Base-by-base conservation (phyloP, 225 moss, liverwort and hornwort genomes). In the Climacium dendroides region DNA sequence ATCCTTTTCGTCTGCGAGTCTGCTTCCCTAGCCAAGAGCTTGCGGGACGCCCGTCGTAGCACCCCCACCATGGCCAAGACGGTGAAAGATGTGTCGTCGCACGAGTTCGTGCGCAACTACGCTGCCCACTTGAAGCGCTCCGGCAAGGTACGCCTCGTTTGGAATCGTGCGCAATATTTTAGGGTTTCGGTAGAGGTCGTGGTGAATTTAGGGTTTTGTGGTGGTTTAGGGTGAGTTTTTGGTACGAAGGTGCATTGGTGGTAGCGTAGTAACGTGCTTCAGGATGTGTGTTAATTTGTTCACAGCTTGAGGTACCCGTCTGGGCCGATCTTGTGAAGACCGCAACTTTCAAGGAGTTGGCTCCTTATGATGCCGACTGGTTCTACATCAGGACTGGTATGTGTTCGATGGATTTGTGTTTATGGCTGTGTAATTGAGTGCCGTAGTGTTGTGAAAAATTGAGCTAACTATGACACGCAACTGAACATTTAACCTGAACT, bases 291-390 rank as follows among this genome's bases (percentile, higher is more conserved):
- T 25, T 78, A 3, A 53, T 67, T 53, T 65, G 32, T 47, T 79
- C 17, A n/a, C 94, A 95, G 95, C 94, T 95, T 83, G 94, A 96
- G 88, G 88, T 95, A 17, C 96, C 96, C 39, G 79, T 88, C n/a
- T 97, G 94, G 95, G 93, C 82, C 59, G 96, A 97, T 92, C 94
- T 95, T 77, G 95, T 95, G 69, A 96, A 96, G 94, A 96, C 96
- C 67, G 95, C 94, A 32, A 93, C 96, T 22, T 96, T 95, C 82
- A 95, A 96, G 93, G 95, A 96, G 84, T 88, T 96, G 60, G 96
- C 96, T 15, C 95, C 96, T 18, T 95, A 95, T 88, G 95, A 96
- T 70, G 89, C 89, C 41, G 94, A 96, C 83, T 96, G 95, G 96
- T 96, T 94, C 85, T 95, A 95, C 88, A 95, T 95, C 83, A 91